Evolutionary conservation across 495 filamentous ascomycete genomes (phyloP).

Genomic region (Amphirosellinia nigrospora): DNA sequence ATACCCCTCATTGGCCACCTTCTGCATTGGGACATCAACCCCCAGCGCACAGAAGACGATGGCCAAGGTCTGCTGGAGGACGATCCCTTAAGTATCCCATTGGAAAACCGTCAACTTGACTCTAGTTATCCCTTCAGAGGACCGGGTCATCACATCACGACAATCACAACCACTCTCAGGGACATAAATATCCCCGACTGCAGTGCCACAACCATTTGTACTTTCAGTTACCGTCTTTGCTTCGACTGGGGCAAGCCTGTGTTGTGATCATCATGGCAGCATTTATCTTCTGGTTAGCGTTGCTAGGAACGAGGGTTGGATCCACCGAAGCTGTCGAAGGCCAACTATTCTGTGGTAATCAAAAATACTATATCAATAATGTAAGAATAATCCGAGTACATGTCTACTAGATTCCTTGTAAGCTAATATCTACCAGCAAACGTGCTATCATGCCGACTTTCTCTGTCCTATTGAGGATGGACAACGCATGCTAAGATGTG

Average conservation of each 20-base stretch:
- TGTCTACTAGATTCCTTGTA: not conserved
- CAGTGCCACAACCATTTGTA: not conserved
- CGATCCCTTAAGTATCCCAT: constrained; percentile 34
- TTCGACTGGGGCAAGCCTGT: constrained; percentile 9
- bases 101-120: constrained; percentile 19
- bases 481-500: constrained; percentile 46
- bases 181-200: not conserved
- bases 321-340: not conserved
- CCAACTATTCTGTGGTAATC: constrained; percentile 45
- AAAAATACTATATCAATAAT: constrained; percentile 44
- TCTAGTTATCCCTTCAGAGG: not conserved
- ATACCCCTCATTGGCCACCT: constrained; percentile 28
- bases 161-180: not conserved
- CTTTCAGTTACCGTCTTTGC: not conserved
- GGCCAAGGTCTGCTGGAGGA: constrained; percentile 35
- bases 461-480: constrained; percentile 49
- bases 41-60: constrained; percentile 26
- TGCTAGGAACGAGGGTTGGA: constrained; percentile 7
- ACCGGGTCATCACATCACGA: not conserved
- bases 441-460: constrained; percentile 49
- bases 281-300: constrained; percentile 20
- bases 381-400: constrained; percentile 31
- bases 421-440: constrained; percentile 39
- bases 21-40: constrained; percentile 6
- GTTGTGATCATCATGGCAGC: not conserved